Percentiles rank a stretch among this genome's conserved stretches.
Evolutionary conservation across 78 protist species (phyloP).

Genomic region (Cavenderia fasciculata): DNA sequence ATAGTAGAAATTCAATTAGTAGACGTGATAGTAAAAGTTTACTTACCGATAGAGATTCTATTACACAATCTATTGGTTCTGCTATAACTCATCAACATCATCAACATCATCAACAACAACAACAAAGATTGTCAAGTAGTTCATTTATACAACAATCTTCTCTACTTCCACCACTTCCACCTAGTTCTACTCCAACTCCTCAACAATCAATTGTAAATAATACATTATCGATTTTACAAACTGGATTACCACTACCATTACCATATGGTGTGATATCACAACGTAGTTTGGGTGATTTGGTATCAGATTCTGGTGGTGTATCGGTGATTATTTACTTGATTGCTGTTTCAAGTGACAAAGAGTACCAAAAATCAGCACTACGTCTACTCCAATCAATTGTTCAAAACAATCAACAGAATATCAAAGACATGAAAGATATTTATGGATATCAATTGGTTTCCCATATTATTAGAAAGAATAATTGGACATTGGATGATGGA

Average conservation of each 20-base stretch:
- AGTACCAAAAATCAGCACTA: slow-evolving; percentile 32
- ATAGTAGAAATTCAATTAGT: no score
- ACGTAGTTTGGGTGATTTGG: slow-evolving; percentile 42
- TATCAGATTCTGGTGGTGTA: slow-evolving; percentile 68
- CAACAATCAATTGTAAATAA: not conserved
- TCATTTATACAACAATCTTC: no score
- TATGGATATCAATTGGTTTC: slow-evolving; percentile 67
- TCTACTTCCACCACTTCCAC: not conserved
- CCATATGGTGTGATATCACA: slow-evolving; percentile 66
- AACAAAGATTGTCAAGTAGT: no score
- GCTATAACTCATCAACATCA: no score
- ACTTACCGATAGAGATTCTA: no score
- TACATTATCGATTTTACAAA: slow-evolving; percentile 16
- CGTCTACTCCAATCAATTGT: slow-evolving; percentile 37
- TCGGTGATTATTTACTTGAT: slow-evolving; percentile 47
- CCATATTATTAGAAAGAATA: slow-evolving; percentile 40
- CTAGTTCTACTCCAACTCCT: not conserved
- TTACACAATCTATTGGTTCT: no score
- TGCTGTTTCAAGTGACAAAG: slow-evolving; percentile 50
- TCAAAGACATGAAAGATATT: slow-evolving; percentile 67
- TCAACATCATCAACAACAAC: no score
- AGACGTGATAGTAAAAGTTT: no score
- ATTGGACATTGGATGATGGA: slow-evolving; percentile 49
- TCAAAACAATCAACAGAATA: slow-evolving; percentile 34
- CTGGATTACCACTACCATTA: slow-evolving; percentile 47